Evolutionary conservation across 495 filamentous ascomycete genomes (phyloP), one percentile per base, ranked within the genome.

Genomic region (Aspergillus conjunctus): DNA sequence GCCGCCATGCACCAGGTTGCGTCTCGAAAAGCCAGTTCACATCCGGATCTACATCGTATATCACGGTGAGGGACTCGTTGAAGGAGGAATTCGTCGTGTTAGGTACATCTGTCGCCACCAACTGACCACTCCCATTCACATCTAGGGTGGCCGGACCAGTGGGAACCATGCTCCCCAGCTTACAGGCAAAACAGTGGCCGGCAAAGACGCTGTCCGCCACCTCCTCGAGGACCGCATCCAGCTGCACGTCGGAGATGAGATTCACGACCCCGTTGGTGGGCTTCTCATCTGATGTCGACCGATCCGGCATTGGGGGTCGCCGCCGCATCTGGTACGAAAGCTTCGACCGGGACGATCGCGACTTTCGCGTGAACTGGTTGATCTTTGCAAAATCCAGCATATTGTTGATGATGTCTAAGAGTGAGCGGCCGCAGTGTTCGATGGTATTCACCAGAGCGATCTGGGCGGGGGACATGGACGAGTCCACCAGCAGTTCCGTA

Each of bases 1-100:
- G 68, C 20, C 85, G 78, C 68, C 88, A 78, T 2, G 85, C 86
- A 4, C 87, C 87, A 4, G 85, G 79, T 20, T 88, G 82, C 0
- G 83, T 83, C 10, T 71, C 66, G 64, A 88, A 88, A 12, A 78
- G 61, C 75, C 83, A 88, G 57, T 82, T 73, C 0, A 67, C 66
- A 6, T 70, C 63, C 0, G 70, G 66, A 26, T 85, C 77, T 26
- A 90, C 79, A 63, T 88, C 83, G 10, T 87, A 73, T 31, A 86
- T 78, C 17, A 88, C 73, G 0, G 74, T 73, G 4, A 85, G 73
- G 7, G 54, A 59, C 17, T 59, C 63, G 5, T 53, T 46, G 18
- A 67, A 60, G 15, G 65, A 62, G 2, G 65, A 63, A 0, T 61
- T 62, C 2, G 64, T 63, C 7, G n/a, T 33, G 34, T 65, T 53